Conservation (phyloP, 352 stramenopile species). For the Blastocystis sp. region DNA sequence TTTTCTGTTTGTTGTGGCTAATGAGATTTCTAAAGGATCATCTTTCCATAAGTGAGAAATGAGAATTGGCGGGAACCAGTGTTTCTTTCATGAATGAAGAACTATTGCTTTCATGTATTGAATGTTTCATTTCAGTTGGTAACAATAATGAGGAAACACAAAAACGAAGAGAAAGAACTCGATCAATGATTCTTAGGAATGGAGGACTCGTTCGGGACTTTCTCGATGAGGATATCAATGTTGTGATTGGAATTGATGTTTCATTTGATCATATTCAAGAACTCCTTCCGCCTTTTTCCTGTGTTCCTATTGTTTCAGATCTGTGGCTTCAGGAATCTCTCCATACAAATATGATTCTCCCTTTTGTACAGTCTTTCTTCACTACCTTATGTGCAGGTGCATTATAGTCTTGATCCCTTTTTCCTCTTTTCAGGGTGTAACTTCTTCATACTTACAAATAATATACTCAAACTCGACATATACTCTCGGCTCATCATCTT, state of each 20-base stretch:
- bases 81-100: conserved; percentile 5
- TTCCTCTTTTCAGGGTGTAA: conserved; percentile 38
- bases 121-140: conserved; percentile 14
- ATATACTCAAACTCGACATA: neutral
- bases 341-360: neutral
- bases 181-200: neutral
- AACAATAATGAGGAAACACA: neutral
- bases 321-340: conserved; percentile 1
- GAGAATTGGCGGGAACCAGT: neutral
- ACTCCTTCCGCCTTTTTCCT: neutral
- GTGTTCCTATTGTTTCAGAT: conserved; percentile 34
- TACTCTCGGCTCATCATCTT: neutral
- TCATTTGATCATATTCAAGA: neutral
- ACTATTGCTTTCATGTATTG: neutral
- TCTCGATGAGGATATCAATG: neutral
- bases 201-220: conserved; percentile 19
- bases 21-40: neutral
- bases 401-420: conserved; percentile 46
- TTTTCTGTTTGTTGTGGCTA: neutral
- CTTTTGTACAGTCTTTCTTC: neutral
- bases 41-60: neutral
- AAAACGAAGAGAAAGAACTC: neutral
- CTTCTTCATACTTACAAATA: neutral
- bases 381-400: neutral
- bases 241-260: neutral